Percentiles rank a stretch among this genome's conserved stretches.
These are phyloP conservation scores for Colletotrichum endophyticum DNA, from an alignment of 2,329 filamentous ascomycete genomes.

Conservation along the genomic window DNA sequence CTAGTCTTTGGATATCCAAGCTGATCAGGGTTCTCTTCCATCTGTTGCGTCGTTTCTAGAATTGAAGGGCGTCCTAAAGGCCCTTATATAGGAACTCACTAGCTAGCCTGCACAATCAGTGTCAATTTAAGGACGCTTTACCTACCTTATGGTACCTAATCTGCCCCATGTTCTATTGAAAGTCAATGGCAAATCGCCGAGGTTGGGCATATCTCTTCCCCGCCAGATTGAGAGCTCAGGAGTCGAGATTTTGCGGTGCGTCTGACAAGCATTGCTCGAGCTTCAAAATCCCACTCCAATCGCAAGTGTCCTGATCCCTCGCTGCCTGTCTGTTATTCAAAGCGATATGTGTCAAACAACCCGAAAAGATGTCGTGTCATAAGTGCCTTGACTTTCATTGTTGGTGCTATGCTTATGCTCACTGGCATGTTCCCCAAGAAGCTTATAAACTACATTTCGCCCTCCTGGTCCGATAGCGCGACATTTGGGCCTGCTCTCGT, in stretches of 20 bases:
- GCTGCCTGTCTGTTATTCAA: not conserved
- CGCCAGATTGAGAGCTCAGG: not conserved
- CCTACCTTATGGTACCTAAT: not conserved
- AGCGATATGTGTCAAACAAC: fast-evolving
- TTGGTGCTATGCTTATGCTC: not conserved
- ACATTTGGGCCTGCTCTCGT: not conserved
- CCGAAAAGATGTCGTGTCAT: fast-evolving
- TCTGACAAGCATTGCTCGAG: not conserved
- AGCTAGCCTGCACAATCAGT: fast-evolving
- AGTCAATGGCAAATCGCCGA: not conserved
- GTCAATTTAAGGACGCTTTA: not conserved
- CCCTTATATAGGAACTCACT: not conserved
- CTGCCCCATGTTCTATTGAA: not conserved
- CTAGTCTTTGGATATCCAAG: too few species aligned
- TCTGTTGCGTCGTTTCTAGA: not conserved
- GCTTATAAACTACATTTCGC: not conserved
- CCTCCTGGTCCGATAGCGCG: not conserved
- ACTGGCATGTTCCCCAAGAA: fast-evolving
- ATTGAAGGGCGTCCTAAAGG: not conserved
- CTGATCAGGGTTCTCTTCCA: too few species aligned
- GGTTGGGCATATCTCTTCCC: fast-evolving
- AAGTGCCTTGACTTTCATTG: not conserved
- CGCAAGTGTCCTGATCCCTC: not conserved
- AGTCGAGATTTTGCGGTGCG: fast-evolving
- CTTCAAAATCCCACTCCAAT: too few species aligned